phyloP scores from a whole-genome alignment of 345 rosid genomes.

The Brassica incana region DNA sequence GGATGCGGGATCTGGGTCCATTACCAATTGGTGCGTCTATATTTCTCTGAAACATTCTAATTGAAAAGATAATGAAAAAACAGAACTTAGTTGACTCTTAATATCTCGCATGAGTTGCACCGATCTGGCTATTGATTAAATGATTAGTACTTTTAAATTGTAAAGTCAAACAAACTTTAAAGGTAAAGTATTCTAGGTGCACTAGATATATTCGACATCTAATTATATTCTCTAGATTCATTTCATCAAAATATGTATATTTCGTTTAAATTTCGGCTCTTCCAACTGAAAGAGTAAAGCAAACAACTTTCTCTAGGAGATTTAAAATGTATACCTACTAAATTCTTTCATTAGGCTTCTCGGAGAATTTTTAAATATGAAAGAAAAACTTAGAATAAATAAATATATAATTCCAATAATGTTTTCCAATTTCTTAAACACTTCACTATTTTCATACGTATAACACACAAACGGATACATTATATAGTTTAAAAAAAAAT shows the following conservation, averaged over 20 bases:
- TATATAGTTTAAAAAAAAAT: neutral
- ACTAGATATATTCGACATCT: neutral
- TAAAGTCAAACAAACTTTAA: neutral
- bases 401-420: neutral
- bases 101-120: slow-evolving; percentile 4
- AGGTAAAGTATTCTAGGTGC: neutral
- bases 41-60: neutral
- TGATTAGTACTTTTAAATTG: slow-evolving; percentile 1
- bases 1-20: too few species aligned
- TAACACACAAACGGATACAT: neutral
- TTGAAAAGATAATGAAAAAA: neutral
- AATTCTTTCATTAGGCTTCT: neutral
- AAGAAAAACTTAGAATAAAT: neutral
- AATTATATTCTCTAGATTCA: neutral
- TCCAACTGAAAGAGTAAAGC: neutral
- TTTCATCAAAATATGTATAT: neutral
- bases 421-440: neutral
- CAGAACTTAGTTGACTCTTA: slow-evolving; percentile 1
- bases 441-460: neutral
- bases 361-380: neutral
- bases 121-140: slow-evolving; percentile 6
- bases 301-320: neutral
- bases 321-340: neutral
- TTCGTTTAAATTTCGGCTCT: neutral
- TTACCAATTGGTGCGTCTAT: too few species aligned